Evolutionary conservation across 2,329 filamentous ascomycete species (phyloP), one percentile per base, ranked within the genome.

Genomic region (Beauveria varroae): DNA sequence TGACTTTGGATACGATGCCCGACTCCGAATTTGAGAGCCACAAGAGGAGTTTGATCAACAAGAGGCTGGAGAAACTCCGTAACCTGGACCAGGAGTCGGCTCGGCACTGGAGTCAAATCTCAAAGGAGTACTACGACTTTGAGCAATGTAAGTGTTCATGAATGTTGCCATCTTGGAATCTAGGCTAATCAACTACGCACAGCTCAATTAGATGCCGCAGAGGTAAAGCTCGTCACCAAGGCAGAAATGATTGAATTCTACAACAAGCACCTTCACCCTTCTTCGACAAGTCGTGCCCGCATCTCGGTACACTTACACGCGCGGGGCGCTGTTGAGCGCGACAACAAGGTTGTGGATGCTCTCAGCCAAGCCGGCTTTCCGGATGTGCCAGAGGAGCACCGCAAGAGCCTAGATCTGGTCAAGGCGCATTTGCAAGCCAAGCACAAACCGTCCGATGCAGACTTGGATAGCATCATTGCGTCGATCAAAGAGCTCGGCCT

Each of bases 81-180:
- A 98, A 97, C 66, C 78, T 99, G 52, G 84, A 87, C 63, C 89
- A 93, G 65, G 95, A 99, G 76, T 91, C 87, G 5, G 83, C 81
- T 60, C 83, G 91, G 50, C 88, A 96, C 71, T 96, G 91, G 93
- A 81, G 81, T 56, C 91, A 97, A 69, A 91, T 99, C 67, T 84
- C 85, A 56, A 89, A 83, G 57, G 93, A 97, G 71, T 90, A 88
- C 67, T 96, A 93, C 72, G 92, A 97, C 73, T 99, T 98, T 74
- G 82, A 91, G 69, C 86, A 89, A 71, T 85, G 93, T 92, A 80
- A 73, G 58, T 43, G 30, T 84, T 78, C 1, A 16, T 16, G 40
- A 28, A 37, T n/a, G 3, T 37, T 57, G 26, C 28, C 4, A 3
- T 10, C 3, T 4, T 28, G 12, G 28, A 16, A 37, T 9, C 6